Base-by-base conservation (phyloP, 805 yeast genomes). In the Schwanniomyces sp. region DNA sequence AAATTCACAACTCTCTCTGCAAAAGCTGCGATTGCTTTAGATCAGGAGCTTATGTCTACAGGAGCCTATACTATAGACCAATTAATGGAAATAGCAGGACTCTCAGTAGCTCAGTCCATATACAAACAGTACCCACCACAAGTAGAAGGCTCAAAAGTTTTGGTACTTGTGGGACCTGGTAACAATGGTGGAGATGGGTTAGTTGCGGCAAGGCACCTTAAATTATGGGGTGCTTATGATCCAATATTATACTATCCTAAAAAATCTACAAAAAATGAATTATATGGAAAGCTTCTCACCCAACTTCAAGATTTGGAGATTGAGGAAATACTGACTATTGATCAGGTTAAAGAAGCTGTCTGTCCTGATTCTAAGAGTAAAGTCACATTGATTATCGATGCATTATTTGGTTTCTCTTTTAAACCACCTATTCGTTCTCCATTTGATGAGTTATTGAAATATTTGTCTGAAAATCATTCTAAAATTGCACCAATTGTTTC, bases 161-260 rank as follows among this genome's bases (percentile, higher is more conserved):
- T 91, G 37, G 78, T 94, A 1, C 72, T 94, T 5, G 90, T 85
- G 9, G 99, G 99, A 0, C 98, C 98, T 0, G 99, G 99, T 1
- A 94, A 94, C 61, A 94, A 94, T 61, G 92, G 96, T 1, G 99
- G 98, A 2, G 99, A 94, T 67, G 99, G 98, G 0, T 70, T 94
- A 11, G 99, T 94, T 1, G 96, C 97, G 26, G 96, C 97, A 1
- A 76, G 99, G 38, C 99, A 94, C 63, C 71, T 94, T 52, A 81
- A 81, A 54, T 68, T 91, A 10, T 82, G 94, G 75, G 67, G 67
- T 8, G 94, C 94, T 2, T 89, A 84, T 62, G 69, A 72, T 5
- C 96, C 97, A 1, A 69, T 79, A 4, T 76, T 92, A 0, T 91
- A 78, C 64, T 91, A 91, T 59, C 97, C 98, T 2, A 88, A 84